Evolutionary conservation across 2,329 filamentous ascomycete genomes (phyloP), one percentile per base, ranked within the genome.

Genomic region (Pseudohalonectria lignicola): DNA sequence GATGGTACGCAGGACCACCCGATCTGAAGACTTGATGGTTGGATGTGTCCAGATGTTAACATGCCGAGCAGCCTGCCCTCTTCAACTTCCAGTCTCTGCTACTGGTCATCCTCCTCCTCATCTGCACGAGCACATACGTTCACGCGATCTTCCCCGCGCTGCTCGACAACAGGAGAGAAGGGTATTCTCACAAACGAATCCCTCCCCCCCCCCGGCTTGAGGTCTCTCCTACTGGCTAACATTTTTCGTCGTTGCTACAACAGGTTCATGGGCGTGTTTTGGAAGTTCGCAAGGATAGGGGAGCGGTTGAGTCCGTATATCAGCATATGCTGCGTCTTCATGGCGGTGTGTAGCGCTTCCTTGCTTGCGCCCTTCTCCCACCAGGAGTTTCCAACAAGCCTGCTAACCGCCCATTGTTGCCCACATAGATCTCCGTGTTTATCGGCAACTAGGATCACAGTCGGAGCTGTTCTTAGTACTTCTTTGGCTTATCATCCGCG

Each of bases 71-170:
- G 92, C 84, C 92, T 42, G 92, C 92, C 39, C 82, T 98, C 54
- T 95, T 98, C 79, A 96, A 96, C 67, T 96, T 98, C 69, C 87
- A 95, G 63, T 94, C 87, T 42, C 82, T 96, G 50, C 76, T 98
- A 51, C 77, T 96, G 52, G 90, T 95, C 49, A 79, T 98, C 53
- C 79, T 98, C 37, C 82, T 98, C 49, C 78, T 93, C 50, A 93
- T 96, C 56, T 98, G 92, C 74, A 95, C 92, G 41, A 88, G 85
- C 61, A 79, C 92, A 45, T 96, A 98, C 64, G 75, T 87, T 40
- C 92, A 96, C 67, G 82, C 85, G 52, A 78, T 94, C 46, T 84
- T 92, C 54, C 90, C 92, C 1, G 74, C 81, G 4, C 82, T 94
- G 51, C 85, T 98, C 66, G 90, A 96, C 62, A 74, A 84, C 37